phyloP scores from a whole-genome alignment of 345 rosid species.

The Lagerstroemia speciosa region DNA sequence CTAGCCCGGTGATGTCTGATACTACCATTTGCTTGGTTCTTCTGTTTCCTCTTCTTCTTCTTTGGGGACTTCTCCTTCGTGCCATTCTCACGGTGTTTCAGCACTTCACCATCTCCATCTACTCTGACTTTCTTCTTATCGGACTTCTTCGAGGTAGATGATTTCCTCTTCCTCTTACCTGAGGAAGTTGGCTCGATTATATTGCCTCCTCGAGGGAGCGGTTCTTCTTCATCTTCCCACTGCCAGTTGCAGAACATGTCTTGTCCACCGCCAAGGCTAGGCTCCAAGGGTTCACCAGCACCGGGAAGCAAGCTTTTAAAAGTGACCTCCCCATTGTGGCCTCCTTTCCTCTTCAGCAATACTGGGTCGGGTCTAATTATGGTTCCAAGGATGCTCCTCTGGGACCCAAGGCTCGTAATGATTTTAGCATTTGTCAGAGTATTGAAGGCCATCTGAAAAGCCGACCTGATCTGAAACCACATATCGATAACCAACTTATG shows the following conservation, averaged over 20 bases:
- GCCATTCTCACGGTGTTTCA: constrained; percentile 15
- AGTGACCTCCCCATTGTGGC: constrained; percentile 51
- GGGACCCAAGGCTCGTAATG: constrained; percentile 49
- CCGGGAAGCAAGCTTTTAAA: constrained; percentile 72
- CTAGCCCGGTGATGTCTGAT: background rate
- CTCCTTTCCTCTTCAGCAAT: constrained; percentile 73
- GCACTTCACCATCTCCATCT: constrained; percentile 15
- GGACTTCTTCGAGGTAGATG: constrained; percentile 32
- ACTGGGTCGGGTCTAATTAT: constrained; percentile 76
- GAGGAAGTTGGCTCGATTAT: constrained; percentile 29
- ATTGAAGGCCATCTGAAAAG: constrained; percentile 74
- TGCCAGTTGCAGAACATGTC: constrained; percentile 73
- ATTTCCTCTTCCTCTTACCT: constrained; percentile 41
- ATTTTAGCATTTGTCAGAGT: constrained; percentile 63
- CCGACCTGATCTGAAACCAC: constrained; percentile 63
- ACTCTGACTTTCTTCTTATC: constrained; percentile 31
- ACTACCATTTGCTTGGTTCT: constrained; percentile 9
- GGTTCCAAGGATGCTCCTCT: constrained; percentile 83
- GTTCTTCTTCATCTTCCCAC: constrained; percentile 54
- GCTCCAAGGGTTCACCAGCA: constrained; percentile 66
- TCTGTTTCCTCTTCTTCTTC: constrained; percentile 20
- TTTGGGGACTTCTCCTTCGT: constrained; percentile 21
- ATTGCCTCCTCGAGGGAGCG: constrained; percentile 52
- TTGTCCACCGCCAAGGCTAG: constrained; percentile 18
- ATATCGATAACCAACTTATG: too few relatives aligned